Evolutionary conservation across 805 yeast species (phyloP).

Genomic region (Schwanniomyces pseudopolymorphus): DNA sequence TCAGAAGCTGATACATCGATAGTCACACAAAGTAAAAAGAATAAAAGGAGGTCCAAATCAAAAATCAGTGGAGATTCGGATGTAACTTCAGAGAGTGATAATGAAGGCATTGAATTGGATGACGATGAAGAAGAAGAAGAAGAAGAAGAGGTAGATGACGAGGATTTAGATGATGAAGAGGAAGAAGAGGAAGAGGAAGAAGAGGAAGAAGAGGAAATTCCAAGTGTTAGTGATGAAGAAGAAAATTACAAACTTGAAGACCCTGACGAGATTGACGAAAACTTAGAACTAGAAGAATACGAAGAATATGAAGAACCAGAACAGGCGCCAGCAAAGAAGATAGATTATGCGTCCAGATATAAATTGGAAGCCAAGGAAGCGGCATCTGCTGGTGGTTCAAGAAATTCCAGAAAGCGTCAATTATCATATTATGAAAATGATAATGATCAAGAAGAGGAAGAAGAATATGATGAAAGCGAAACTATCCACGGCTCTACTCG

Average conservation of each 20-base stretch:
- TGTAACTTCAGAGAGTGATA: slow-evolving; percentile 8
- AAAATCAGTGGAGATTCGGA: slow-evolving; percentile 8
- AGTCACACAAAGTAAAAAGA: slow-evolving; percentile 9
- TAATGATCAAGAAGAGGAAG: slow-evolving; percentile 26
- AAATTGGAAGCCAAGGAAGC: background rate
- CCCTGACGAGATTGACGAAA: slow-evolving; percentile 38
- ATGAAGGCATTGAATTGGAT: slow-evolving; percentile 7
- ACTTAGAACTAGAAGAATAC: slow-evolving; percentile 32
- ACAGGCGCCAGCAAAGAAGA: slow-evolving; percentile 5
- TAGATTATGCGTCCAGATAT: background rate
- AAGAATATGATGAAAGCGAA: slow-evolving; percentile 20
- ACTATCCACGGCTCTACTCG: slow-evolving; percentile 2
- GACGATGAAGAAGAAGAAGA: slow-evolving; percentile 11
- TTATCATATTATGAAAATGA: slow-evolving; percentile 39
- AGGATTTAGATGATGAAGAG: slow-evolving; percentile 14
- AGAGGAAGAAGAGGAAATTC: slow-evolving; percentile 22
- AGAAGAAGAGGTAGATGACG: slow-evolving; percentile 17
- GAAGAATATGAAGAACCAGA: slow-evolving; percentile 14
- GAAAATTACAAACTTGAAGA: slow-evolving; percentile 32
- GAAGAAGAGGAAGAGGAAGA: slow-evolving; percentile 23
- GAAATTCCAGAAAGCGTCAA: slow-evolving; percentile 38
- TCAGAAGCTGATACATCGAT: slow-evolving; percentile 7
- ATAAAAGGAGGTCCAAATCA: slow-evolving; percentile 8
- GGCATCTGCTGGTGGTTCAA: slow-evolving; percentile 1
- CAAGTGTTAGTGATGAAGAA: slow-evolving; percentile 27